Percentiles rank a stretch among this genome's conserved stretches.
These are phyloP conservation scores for Syzygium aqueum DNA, from an alignment of 345 rosid species.

Conservation along the genomic window DNA sequence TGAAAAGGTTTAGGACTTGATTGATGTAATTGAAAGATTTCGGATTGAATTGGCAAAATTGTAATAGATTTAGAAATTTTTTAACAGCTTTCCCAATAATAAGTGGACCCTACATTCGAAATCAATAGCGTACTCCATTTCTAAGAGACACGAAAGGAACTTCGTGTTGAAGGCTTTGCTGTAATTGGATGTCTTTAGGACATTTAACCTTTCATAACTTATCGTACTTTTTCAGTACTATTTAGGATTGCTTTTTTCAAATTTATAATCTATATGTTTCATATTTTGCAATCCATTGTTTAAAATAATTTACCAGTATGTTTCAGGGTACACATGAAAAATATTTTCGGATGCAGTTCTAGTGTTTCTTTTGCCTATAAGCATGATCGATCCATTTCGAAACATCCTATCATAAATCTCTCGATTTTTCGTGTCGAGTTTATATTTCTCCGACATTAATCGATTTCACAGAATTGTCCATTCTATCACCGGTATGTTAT, in stretches of 20 bases:
- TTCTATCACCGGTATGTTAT: no score
- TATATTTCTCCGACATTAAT: background rate
- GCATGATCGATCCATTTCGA: background rate
- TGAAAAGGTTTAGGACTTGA: no score
- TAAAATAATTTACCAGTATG: background rate
- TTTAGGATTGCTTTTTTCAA: background rate
- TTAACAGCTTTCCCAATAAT: background rate
- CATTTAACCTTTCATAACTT: background rate
- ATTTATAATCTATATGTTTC: background rate
- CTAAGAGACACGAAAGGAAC: background rate
- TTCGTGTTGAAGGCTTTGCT: background rate
- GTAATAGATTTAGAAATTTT: no score
- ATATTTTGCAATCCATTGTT: background rate
- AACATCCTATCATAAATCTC: background rate
- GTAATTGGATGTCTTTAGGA: background rate
- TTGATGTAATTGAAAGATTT: no score
- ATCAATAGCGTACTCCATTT: background rate
- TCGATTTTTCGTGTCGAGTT: background rate
- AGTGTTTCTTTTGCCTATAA: background rate
- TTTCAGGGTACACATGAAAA: background rate
- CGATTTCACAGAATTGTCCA: no score
- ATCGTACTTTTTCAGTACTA: background rate
- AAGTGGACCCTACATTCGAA: background rate
- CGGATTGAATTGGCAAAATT: no score
- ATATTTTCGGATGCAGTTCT: accelerated